A percentile compares a stretch with the other conserved stretches of the same genome.
Conservation (phyloP, 306 rosid genomes). For the Canavalia ensiformis region DNA sequence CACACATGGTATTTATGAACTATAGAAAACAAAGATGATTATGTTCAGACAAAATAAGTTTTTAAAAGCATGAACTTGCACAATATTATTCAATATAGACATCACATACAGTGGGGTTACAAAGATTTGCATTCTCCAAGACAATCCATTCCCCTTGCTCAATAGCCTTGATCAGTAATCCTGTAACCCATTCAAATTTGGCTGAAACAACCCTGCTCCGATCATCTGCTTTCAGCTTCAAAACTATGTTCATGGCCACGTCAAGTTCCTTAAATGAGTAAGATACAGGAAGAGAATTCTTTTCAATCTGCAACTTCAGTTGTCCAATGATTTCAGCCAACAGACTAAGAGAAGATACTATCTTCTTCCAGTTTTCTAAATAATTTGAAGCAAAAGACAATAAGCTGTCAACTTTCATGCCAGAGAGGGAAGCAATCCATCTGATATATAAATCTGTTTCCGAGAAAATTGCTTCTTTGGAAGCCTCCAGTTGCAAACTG, state of each 20-base stretch:
- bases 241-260: constrained; percentile 58
- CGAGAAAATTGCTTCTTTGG: constrained; percentile 48
- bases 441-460: constrained; percentile 55
- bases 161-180: constrained; percentile 80
- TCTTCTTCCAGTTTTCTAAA: constrained; percentile 61
- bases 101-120: constrained; percentile 86
- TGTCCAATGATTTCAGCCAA: constrained; percentile 68
- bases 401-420: constrained; percentile 50
- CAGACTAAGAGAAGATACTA: constrained; percentile 59
- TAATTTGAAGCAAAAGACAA: constrained; percentile 52
- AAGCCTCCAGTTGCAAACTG: constrained; percentile 57
- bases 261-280: constrained; percentile 67
- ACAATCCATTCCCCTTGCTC: constrained; percentile 97
- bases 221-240: constrained; percentile 68
- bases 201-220: constrained; percentile 60
- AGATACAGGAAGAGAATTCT: constrained; percentile 48
- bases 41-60: background rate
- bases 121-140: constrained; percentile 92
- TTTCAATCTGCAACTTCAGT: constrained; percentile 56
- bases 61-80: constrained; percentile 18
- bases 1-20: background rate
- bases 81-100: constrained; percentile 5
- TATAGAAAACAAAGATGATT: constrained; percentile 4
- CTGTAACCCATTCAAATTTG: constrained; percentile 94
- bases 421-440: constrained; percentile 68